A percentile compares a stretch with the other conserved stretches of the same genome.
Conservation (phyloP, 1,284 basidiomycete species). For the Ceratobasidium sp. region DNA sequence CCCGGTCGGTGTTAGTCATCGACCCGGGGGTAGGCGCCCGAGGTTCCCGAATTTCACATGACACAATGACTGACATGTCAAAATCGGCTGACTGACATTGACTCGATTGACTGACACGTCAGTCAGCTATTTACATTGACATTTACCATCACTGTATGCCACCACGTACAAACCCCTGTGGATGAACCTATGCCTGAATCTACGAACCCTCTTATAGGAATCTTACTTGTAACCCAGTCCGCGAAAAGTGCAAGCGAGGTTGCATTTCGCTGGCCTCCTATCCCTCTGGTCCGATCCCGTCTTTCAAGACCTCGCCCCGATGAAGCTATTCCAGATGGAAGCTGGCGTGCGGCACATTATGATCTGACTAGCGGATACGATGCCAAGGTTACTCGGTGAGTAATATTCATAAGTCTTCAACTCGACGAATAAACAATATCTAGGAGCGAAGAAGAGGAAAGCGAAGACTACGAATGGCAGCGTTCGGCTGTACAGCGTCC, state of each 20-base stretch:
- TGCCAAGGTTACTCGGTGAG: conserved; percentile 22
- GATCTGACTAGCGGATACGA: conserved; percentile 28
- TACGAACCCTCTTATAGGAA: conserved; percentile 65
- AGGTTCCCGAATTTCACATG: no score
- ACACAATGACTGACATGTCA: no score
- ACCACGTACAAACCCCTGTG: no score
- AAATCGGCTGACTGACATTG: no score
- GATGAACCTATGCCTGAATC: conserved; percentile 28
- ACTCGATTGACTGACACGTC: no score
- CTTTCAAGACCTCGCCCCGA: conserved; percentile 69
- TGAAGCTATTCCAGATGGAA: conserved; percentile 43
- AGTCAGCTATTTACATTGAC: no score
- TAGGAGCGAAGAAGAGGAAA: conserved; percentile 52
- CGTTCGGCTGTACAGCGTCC: conserved; percentile 56
- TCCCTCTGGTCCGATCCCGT: conserved; percentile 65
- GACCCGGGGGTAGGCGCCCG: no score
- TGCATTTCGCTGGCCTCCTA: conserved; percentile 79
- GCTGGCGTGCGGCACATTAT: conserved; percentile 43
- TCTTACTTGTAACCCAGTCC: conserved; percentile 73
- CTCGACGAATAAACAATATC: conserved; percentile 54
- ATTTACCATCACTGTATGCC: no score
- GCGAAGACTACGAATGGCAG: conserved; percentile 66
- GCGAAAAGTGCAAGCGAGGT: conserved; percentile 78
- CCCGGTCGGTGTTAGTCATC: no score
- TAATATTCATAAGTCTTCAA: neutral